Percentiles rank a stretch among this genome's conserved stretches.
Evolutionary conservation across 176 grass and related monocot genomes (phyloP).

Genomic region (Carex scoparia): DNA sequence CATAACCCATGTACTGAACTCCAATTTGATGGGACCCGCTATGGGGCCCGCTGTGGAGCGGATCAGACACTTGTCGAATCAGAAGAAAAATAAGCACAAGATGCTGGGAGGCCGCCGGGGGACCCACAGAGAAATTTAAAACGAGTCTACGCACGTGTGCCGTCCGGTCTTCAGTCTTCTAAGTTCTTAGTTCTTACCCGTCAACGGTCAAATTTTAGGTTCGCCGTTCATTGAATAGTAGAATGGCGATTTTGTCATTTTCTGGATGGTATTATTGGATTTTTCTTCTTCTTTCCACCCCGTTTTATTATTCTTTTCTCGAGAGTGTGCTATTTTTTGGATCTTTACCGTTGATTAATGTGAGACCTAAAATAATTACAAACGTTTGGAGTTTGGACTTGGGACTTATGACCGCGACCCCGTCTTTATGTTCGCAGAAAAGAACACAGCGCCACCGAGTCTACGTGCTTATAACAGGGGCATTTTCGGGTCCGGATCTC

Average conservation of each 20-base stretch:
- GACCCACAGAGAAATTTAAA: background rate
- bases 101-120: background rate
- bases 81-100: background rate
- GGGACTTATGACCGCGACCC: no score
- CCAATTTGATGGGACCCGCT: background rate
- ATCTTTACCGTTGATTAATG: no score
- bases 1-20: background rate
- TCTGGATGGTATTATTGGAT: background rate
- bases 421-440: no score
- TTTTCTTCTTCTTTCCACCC: background rate
- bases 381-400: background rate
- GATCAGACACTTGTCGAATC: background rate
- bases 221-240: background rate
- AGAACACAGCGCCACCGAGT: no score
- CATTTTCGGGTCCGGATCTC: no score
- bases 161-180: background rate
- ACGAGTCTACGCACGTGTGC: slow-evolving; percentile 9
- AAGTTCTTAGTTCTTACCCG: background rate
- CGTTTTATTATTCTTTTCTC: background rate
- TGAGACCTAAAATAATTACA: background rate
- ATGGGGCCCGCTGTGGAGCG: no score
- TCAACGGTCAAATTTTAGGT: slow-evolving; percentile 20
- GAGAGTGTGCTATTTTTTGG: background rate
- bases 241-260: background rate
- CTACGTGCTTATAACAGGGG: no score